Evolutionary conservation across 768 basidiomycete species (phyloP), one percentile per base, ranked within the genome.

Genomic region (Tulasnella sp.): DNA sequence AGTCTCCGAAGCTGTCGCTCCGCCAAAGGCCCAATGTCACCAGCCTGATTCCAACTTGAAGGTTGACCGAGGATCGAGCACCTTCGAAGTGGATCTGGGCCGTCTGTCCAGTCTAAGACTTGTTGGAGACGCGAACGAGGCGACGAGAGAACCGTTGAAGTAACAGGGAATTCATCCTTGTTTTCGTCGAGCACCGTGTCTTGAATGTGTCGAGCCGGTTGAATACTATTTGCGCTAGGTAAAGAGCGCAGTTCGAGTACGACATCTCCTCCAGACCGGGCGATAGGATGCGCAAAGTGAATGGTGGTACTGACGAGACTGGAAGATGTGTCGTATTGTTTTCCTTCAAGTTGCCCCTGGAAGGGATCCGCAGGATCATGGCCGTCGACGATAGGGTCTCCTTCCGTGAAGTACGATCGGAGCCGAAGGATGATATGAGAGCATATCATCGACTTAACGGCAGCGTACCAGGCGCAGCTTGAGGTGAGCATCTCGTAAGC

Each of bases 371-470:
- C n/a, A n/a, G n/a, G n/a, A n/a, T 59, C 52, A 11, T 29, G 22
- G 26, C 52, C 39, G 16, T 37, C 63, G 63, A 65, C 63, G 7
- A 65, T 37, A 3, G 34, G 7, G 39, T 40, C 22, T 9, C 39
- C 63, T 11, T 65, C 29, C 11, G 29, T 37, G 17, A 65, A 65
- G 34, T 65, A 69, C n/a, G 42, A 35, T 3, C 69, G 69, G 26
- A 69, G 47, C 7, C 44, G 69, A 16, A 70, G 69, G n/a, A 70
- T 36, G 29, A 70, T 36, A 36, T 70, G 69, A 8, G 69, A 70
- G 36, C 69, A 70, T 44, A 70, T 70, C 42, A 59, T 52, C 9
- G 69, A 70, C 52, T 62, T 70, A 29, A 70, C n/a, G 17, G n/a
- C 69, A 34, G 16, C 0, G 5, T 41, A 70, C 3, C 69, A 52